A percentile compares a stretch with the other conserved stretches of the same genome.
Evolutionary conservation across 2,329 filamentous ascomycete species (phyloP).

Genomic region (Fusarium sp.): DNA sequence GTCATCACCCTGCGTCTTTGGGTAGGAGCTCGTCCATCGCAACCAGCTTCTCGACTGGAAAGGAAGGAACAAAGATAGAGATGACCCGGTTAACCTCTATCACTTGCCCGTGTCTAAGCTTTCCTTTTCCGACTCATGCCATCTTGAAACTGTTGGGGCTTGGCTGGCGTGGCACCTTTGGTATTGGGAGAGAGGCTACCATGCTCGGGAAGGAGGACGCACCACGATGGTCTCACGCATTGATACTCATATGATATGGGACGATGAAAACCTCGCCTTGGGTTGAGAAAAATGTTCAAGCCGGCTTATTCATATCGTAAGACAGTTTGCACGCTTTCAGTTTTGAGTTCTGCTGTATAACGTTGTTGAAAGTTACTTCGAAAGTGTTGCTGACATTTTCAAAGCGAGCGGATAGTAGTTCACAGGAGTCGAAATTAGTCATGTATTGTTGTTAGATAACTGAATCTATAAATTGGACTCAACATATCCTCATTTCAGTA

Average conservation of each 20-base stretch:
- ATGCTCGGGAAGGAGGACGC: neutral
- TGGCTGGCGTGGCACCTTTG: neutral
- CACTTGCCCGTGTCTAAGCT: neutral
- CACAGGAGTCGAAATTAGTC: too few species aligned
- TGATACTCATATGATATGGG: neutral
- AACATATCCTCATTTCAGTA: neutral
- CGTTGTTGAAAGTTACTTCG: too few species aligned
- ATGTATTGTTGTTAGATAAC: neutral
- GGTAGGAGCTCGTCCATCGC: slow-evolving; percentile 3
- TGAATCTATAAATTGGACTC: neutral
- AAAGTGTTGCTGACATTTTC: too few species aligned
- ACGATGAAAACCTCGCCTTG: neutral
- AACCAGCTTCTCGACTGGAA: neutral
- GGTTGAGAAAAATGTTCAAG: neutral
- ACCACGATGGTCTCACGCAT: neutral
- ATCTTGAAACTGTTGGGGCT: slow-evolving; percentile 1
- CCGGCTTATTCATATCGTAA: neutral
- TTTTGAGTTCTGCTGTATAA: too few species aligned
- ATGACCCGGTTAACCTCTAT: neutral
- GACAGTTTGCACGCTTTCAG: too few species aligned
- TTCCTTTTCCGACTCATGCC: neutral
- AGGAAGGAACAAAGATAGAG: slow-evolving; percentile 6
- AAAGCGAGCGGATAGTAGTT: too few species aligned
- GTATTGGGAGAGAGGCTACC: neutral
- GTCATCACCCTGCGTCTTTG: neutral